phyloP scores from a whole-genome alignment of 768 basidiomycete species.

The Boletus pseudo-olivaceus region DNA sequence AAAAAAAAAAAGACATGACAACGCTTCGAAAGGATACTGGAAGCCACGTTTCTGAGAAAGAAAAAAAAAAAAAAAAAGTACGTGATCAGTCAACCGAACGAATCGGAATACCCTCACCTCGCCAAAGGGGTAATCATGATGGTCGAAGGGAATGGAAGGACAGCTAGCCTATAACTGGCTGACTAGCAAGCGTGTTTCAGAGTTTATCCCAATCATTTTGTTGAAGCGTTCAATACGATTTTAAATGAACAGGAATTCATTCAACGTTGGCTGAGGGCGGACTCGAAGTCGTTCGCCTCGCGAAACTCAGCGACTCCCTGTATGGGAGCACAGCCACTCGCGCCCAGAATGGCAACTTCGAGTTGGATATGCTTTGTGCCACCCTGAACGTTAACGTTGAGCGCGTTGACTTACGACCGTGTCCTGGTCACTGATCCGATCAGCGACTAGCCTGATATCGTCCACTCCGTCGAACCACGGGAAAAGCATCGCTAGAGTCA shows the following conservation, averaged over 20 bases:
- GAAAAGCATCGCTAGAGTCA: constrained; percentile 1
- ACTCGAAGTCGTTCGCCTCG: not conserved
- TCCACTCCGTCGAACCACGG: not conserved
- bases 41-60: constrained; percentile 5
- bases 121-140: not conserved
- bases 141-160: not conserved
- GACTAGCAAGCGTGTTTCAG: constrained; percentile 1
- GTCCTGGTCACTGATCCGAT: not conserved
- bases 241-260: not conserved
- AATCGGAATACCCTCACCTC: not conserved
- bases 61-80: not conserved
- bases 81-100: constrained; percentile 1
- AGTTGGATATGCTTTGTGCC: not conserved
- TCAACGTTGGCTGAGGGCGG: too few relatives aligned
- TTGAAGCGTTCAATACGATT: not conserved
- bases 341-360: too few relatives aligned
- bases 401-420: not conserved
- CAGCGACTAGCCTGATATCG: not conserved
- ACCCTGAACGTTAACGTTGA: not conserved
- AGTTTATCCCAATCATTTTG: not conserved
- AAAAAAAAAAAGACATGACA: constrained; percentile 9
- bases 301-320: constrained; percentile 2
- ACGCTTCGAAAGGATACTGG: constrained; percentile 1
- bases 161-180: not conserved
- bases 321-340: constrained; percentile 13